Percentiles rank a stretch among this genome's conserved stretches.
Conservation (phyloP, 2,329 filamentous ascomycete species). For the Byssothecium circinans region DNA sequence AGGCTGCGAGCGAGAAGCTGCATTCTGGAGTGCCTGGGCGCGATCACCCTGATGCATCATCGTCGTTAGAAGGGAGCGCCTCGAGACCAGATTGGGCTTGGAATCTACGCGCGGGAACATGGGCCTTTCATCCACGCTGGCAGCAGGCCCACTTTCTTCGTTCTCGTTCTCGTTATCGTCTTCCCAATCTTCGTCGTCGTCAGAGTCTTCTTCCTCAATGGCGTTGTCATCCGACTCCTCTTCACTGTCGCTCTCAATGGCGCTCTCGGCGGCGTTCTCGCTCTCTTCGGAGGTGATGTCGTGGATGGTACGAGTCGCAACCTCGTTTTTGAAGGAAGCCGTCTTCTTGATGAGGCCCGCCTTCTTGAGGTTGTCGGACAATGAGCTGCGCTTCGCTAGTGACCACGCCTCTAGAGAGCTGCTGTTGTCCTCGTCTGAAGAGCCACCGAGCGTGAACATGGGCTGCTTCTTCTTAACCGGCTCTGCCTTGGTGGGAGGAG, state of each 20-base stretch:
- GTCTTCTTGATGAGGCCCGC: constrained; percentile 67
- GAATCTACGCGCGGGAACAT: constrained; percentile 93
- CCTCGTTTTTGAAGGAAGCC: constrained; percentile 77
- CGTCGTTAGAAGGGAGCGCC: constrained; percentile 84
- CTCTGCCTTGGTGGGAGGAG: constrained; percentile 34
- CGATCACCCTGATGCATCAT: constrained; percentile 82
- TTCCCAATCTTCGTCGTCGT: constrained; percentile 41
- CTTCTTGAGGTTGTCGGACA: constrained; percentile 57
- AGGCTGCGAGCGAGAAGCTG: constrained; percentile 60
- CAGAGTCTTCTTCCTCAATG: constrained; percentile 54
- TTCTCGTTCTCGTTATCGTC: constrained; percentile 64
- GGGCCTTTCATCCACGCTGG: constrained; percentile 76
- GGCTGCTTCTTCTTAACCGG: constrained; percentile 66
- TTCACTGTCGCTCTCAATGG: constrained; percentile 60
- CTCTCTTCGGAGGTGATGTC: constrained; percentile 58
- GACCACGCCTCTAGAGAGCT: constrained; percentile 67
- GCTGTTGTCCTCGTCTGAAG: constrained; percentile 82
- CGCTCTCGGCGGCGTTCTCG: constrained; percentile 61
- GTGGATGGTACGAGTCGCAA: constrained; percentile 67
- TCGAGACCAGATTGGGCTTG: constrained; percentile 78
- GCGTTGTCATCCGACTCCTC: constrained; percentile 61
- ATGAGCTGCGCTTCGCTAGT: constrained; percentile 55
- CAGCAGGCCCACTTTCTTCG: constrained; percentile 78
- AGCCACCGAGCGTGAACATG: constrained; percentile 75
- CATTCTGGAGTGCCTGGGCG: constrained; percentile 67